These are phyloP conservation scores for Oldenlandia corymbosa DNA, from an alignment of 257 asterid genomes.

Conservation along the genomic window DNA sequence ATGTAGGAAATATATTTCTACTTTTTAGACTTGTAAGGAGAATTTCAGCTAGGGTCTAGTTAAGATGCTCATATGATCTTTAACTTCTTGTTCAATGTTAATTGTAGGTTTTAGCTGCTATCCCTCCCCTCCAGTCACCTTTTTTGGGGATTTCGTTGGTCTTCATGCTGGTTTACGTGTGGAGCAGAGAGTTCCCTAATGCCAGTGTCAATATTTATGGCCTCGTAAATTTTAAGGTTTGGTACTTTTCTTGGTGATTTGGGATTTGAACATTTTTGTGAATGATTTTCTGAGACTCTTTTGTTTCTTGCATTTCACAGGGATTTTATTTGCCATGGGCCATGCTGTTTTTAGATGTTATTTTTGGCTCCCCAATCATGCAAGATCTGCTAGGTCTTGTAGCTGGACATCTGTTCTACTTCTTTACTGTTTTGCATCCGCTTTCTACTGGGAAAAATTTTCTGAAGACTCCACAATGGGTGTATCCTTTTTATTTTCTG, in stretches of 20 bases:
- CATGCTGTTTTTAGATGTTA: conserved; percentile 82
- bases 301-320: conserved; percentile 33
- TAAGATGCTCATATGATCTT: not conserved
- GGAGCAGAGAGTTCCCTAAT: conserved; percentile 95
- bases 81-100: conserved; percentile 9
- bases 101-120: conserved; percentile 68
- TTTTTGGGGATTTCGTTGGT: conserved; percentile 77
- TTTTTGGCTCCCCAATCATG: conserved; percentile 67
- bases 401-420: conserved; percentile 91
- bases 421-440: conserved; percentile 86
- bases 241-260: conserved; percentile 10
- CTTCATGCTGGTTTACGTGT: conserved; percentile 91
- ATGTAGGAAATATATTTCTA: no score
- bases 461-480: conserved; percentile 61
- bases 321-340: conserved; percentile 99
- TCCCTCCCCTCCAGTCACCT: conserved; percentile 63
- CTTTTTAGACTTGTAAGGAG: not conserved
- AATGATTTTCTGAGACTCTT: not conserved
- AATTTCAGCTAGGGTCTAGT: not conserved
- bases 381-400: conserved; percentile 83
- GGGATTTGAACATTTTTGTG: not conserved
- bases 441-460: conserved; percentile 79
- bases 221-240: conserved; percentile 81
- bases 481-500: conserved; percentile 66
- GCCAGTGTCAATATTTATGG: conserved; percentile 81